Evolutionary conservation across 2,329 filamentous ascomycete species (phyloP).

Genomic region (Raffaelea ambrosiae): DNA sequence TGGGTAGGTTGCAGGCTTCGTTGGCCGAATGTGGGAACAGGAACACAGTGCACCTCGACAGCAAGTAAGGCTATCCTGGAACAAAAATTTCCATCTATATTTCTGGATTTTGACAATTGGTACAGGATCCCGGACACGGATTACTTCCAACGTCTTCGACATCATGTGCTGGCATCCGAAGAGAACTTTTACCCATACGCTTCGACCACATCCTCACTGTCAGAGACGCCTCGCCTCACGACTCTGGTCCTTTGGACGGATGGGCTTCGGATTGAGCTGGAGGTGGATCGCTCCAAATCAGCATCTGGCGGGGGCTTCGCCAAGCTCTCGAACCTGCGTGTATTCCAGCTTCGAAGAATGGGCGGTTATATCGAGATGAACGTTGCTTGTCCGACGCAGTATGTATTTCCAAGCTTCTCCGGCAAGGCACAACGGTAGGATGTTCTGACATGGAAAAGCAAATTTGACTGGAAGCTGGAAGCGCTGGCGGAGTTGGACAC

Average conservation of each 20-base stretch:
- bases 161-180: neutral
- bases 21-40: neutral
- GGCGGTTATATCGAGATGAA: constrained; percentile 14
- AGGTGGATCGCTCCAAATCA: constrained; percentile 6
- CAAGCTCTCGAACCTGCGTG: constrained; percentile 4
- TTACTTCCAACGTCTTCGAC: constrained; percentile 3
- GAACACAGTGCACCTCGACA: neutral
- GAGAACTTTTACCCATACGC: constrained; percentile 8
- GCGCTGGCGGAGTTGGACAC: constrained; percentile 16
- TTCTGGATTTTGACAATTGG: too few species aligned
- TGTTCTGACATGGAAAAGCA: constrained; percentile 16
- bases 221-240: constrained; percentile 8
- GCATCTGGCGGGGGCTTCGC: neutral
- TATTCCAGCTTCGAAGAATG: constrained; percentile 6
- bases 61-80: neutral
- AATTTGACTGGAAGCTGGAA: constrained; percentile 28
- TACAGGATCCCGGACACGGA: constrained; percentile 1
- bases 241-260: constrained; percentile 12
- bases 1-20: neutral
- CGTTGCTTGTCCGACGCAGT: constrained; percentile 24
- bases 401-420: constrained; percentile 9
- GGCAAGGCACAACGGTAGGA: neutral
- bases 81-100: too few species aligned
- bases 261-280: constrained; percentile 13
- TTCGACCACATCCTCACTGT: constrained; percentile 1